phyloP scores from a whole-genome alignment of 139 green algal species.

The Volvox reticuliferus region DNA sequence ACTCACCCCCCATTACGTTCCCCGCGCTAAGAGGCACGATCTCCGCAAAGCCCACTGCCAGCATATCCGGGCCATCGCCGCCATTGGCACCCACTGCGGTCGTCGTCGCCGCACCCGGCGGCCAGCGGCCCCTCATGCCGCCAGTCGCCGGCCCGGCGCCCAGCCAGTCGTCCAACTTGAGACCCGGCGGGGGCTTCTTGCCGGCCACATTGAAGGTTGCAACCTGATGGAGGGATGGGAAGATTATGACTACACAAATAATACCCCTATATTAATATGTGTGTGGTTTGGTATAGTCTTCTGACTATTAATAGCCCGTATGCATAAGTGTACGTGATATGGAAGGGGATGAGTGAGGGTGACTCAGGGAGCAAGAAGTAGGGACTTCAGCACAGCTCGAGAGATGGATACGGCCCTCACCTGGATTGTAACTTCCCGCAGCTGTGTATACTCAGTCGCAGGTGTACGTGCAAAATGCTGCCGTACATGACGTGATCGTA shows the following conservation, averaged over 20 bases:
- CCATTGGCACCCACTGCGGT: not conserved
- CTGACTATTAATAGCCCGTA: too few species aligned
- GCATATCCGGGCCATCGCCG: constrained; percentile 64
- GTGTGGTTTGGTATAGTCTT: too few species aligned
- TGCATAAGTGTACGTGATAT: too few species aligned
- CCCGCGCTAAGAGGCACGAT: constrained; percentile 82
- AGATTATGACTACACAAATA: too few species aligned
- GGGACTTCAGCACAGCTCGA: too few species aligned
- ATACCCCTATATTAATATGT: too few species aligned
- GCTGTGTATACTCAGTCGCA: not conserved
- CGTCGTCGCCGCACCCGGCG: not conserved
- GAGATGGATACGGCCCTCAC: constrained; percentile 8
- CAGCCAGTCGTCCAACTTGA: constrained; percentile 73
- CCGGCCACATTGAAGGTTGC: constrained; percentile 85
- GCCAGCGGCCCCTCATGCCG: not conserved
- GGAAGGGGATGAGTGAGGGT: too few species aligned
- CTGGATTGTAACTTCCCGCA: constrained; percentile 43
- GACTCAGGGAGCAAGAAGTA: too few species aligned
- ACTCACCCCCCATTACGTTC: constrained; percentile 79
- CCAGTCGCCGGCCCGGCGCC: constrained; percentile 4
- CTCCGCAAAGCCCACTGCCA: constrained; percentile 88
- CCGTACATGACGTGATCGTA: constrained; percentile 46
- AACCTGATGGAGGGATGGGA: constrained; percentile 40
- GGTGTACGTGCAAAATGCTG: constrained; percentile 37
- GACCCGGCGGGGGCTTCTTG: constrained; percentile 61